A percentile compares a stretch with the other conserved stretches of the same genome.
Conservation (phyloP, 352 stramenopile genomes). For the Phytophthora tubulina region DNA sequence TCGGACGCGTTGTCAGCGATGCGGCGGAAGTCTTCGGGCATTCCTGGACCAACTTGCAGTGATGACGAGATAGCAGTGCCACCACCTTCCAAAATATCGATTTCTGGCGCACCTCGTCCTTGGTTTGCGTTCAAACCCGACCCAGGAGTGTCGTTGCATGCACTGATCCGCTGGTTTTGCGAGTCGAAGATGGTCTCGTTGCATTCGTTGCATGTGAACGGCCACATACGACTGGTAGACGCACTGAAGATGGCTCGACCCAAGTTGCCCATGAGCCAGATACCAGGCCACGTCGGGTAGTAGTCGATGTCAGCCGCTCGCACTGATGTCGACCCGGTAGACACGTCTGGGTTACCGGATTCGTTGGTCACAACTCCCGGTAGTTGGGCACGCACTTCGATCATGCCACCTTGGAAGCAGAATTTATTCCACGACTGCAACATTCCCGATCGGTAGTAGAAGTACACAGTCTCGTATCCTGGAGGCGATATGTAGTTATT, state of each 20-base stretch:
- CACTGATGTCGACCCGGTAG: conserved; percentile 15
- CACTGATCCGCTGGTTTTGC: conserved; percentile 54
- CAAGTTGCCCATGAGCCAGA: conserved; percentile 31
- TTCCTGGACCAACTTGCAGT: conserved; percentile 75
- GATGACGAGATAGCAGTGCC: conserved; percentile 74
- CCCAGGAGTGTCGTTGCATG: conserved; percentile 88
- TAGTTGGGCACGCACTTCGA: conserved; percentile 90
- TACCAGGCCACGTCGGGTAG: conserved; percentile 30
- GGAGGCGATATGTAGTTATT: conserved; percentile 49
- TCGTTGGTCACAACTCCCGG: conserved; percentile 39
- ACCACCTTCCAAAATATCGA: conserved; percentile 37
- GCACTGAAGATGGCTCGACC: conserved; percentile 25
- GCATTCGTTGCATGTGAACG: conserved; percentile 93
- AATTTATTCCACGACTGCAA: conserved; percentile 86
- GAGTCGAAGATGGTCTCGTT: conserved; percentile 49
- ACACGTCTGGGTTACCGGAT: conserved; percentile 44
- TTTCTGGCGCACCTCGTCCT: conserved; percentile 40
- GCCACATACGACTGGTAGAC: conserved; percentile 81
- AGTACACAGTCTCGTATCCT: conserved; percentile 37
- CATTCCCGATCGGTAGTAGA: conserved; percentile 36
- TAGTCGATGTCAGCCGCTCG: conserved; percentile 27
- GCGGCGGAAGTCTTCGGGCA: conserved; percentile 46
- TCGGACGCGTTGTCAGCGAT: conserved; percentile 32
- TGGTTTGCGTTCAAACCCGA: conserved; percentile 77
- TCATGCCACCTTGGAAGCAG: conserved; percentile 63